phyloP scores from a whole-genome alignment of 805 yeast species.

The Aciculoconidium aculeatum region DNA sequence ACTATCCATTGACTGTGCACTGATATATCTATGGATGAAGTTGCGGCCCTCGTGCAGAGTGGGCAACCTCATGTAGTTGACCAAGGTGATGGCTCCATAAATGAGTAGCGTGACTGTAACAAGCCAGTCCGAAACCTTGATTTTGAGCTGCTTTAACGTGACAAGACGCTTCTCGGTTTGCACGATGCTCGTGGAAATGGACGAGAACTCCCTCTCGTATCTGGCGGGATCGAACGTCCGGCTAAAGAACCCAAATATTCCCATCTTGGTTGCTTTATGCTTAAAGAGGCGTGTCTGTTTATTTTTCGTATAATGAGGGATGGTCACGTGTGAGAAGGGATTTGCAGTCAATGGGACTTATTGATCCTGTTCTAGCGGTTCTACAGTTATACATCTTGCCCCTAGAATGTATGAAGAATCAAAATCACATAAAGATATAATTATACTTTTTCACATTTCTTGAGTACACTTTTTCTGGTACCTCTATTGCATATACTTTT shows the following conservation, averaged over 20 bases:
- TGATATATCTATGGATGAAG: constrained; percentile 18
- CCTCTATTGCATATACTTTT: too few species aligned
- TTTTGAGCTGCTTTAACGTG: constrained; percentile 11
- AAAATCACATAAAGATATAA: too few species aligned
- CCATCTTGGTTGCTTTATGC: too few species aligned
- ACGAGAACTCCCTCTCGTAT: constrained; percentile 39
- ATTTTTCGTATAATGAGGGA: too few species aligned
- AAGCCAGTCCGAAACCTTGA: constrained; percentile 13
- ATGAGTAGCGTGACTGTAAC: constrained; percentile 13
- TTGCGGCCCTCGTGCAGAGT: constrained; percentile 11
- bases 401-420: too few species aligned
- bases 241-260: constrained; percentile 23
- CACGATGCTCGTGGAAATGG: constrained; percentile 30
- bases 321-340: too few species aligned
- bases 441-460: too few species aligned
- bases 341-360: too few species aligned
- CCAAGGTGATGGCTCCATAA: constrained; percentile 19
- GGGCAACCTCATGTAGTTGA: constrained; percentile 17
- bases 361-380: too few species aligned
- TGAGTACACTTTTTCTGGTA: too few species aligned
- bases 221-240: constrained; percentile 32
- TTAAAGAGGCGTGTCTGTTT: neutral
- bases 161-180: constrained; percentile 18
- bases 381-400: too few species aligned
- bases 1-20: constrained; percentile 17